Evolutionary conservation across 345 rosid species (phyloP).

Genomic region (Adansonia digitata): DNA sequence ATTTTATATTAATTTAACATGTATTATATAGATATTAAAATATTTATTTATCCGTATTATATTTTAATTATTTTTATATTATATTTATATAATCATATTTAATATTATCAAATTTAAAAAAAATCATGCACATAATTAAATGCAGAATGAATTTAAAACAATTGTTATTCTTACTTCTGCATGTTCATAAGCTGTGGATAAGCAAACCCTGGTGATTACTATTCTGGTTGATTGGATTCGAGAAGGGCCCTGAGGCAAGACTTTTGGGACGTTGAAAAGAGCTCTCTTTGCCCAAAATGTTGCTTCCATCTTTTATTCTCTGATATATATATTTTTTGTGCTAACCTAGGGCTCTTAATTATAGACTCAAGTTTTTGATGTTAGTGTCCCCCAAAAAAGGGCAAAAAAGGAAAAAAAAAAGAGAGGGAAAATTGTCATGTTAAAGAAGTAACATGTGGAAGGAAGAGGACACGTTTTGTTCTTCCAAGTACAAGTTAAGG

Average conservation of each 20-base stretch:
- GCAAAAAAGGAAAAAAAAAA: background rate
- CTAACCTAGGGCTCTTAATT: background rate
- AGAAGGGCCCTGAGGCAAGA: slow-evolving; percentile 3
- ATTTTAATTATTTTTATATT: too few species aligned
- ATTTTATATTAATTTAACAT: too few species aligned
- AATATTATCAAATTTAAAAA: too few species aligned
- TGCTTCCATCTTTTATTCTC: slow-evolving; percentile 17
- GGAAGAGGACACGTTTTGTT: background rate
- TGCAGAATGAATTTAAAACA: background rate
- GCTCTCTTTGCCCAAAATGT: slow-evolving; percentile 20
- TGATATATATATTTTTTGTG: background rate
- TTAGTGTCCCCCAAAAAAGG: too few species aligned
- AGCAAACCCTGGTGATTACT: slow-evolving; percentile 6
- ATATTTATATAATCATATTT: too few species aligned
- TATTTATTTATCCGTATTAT: too few species aligned
- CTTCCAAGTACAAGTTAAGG: background rate
- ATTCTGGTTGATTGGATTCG: slow-evolving; percentile 2
- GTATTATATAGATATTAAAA: too few species aligned
- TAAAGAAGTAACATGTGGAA: background rate
- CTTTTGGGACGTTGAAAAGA: slow-evolving; percentile 9
- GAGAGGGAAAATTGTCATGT: background rate
- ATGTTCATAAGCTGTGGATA: slow-evolving; percentile 21
- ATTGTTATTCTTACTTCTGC: slow-evolving; percentile 11
- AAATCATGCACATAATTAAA: too few species aligned
- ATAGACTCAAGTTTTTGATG: background rate